A percentile compares a stretch with the other conserved stretches of the same genome.
phyloP scores from a whole-genome alignment of 495 filamentous ascomycete species.

The Aspergillus campestris region DNA sequence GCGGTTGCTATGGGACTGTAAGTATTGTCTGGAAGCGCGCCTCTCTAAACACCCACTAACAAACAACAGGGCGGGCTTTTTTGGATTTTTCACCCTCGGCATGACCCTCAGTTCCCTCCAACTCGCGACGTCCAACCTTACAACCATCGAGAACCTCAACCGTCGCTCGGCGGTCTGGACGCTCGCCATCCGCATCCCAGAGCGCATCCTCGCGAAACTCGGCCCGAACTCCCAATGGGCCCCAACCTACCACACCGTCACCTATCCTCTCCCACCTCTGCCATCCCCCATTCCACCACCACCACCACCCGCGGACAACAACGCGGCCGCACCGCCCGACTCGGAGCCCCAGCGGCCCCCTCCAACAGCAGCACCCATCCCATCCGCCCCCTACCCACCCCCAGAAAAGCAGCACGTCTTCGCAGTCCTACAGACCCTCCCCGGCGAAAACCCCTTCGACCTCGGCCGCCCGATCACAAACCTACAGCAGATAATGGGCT shows the following conservation, averaged over 20 bases:
- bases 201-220: constrained; percentile 33
- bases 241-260: constrained; percentile 38
- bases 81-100: constrained; percentile 62
- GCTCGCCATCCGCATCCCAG: constrained; percentile 66
- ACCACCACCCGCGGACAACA: constrained; percentile 5
- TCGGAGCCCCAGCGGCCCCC: too few relatives aligned
- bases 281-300: constrained; percentile 7
- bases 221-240: constrained; percentile 28
- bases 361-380: constrained; percentile 1
- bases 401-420: constrained; percentile 49
- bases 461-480: constrained; percentile 54
- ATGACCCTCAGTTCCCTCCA: constrained; percentile 67
- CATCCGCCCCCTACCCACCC: not conserved
- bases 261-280: constrained; percentile 28
- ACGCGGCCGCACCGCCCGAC: too few relatives aligned
- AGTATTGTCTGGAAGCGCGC: constrained; percentile 15
- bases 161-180: constrained; percentile 54
- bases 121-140: constrained; percentile 61
- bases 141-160: constrained; percentile 72
- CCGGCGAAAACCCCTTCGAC: constrained; percentile 75
- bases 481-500: constrained; percentile 67
- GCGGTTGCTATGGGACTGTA: constrained; percentile 48
- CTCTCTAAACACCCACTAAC: constrained; percentile 10
- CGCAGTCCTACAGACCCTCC: constrained; percentile 62
- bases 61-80: constrained; percentile 49